Percentiles rank a stretch among this genome's conserved stretches.
phyloP scores from a whole-genome alignment of 2,329 filamentous ascomycete species.

The Penicillium crustosum region DNA sequence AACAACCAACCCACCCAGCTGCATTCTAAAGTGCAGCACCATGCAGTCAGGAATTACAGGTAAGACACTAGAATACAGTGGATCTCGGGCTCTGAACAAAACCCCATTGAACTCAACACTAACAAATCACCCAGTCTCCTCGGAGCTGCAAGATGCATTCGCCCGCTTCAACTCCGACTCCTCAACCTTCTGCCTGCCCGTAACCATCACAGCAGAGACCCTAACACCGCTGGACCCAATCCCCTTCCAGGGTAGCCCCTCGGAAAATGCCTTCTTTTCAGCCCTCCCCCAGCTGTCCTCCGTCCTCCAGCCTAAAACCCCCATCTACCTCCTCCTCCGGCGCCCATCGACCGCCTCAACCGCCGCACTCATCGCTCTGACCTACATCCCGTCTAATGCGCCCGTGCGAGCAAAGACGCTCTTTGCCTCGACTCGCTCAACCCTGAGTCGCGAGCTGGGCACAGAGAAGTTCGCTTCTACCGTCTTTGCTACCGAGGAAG shows the following conservation, averaged over 20 bases:
- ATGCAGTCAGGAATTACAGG: constrained; percentile 54
- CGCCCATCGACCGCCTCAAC: constrained; percentile 36
- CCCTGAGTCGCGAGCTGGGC: constrained; percentile 60
- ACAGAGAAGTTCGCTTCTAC: constrained; percentile 60
- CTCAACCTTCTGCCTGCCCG: constrained; percentile 47
- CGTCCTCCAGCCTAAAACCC: constrained; percentile 55
- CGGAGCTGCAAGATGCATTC: constrained; percentile 50
- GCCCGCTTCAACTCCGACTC: constrained; percentile 42
- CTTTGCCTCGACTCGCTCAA: constrained; percentile 63
- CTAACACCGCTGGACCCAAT: constrained; percentile 44
- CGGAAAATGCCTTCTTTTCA: constrained; percentile 50
- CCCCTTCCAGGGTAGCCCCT: constrained; percentile 40
- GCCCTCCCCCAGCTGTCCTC: constrained; percentile 52
- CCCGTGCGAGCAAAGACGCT: constrained; percentile 66
- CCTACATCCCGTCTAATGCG: constrained; percentile 63
- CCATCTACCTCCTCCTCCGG: constrained; percentile 63
- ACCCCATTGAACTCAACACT: constrained; percentile 1
- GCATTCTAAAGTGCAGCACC: constrained; percentile 16
- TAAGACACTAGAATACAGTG: constrained; percentile 18
- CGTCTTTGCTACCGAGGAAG: constrained; percentile 59
- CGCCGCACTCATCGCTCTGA: constrained; percentile 52
- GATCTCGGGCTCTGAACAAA: too few relatives aligned
- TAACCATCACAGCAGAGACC: constrained; percentile 47
- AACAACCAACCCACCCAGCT: constrained; percentile 12
- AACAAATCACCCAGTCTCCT: constrained; percentile 39